These are phyloP conservation scores for Trichoderma sp. DNA, from an alignment of 2,329 filamentous ascomycete species.

Conservation along the genomic window DNA sequence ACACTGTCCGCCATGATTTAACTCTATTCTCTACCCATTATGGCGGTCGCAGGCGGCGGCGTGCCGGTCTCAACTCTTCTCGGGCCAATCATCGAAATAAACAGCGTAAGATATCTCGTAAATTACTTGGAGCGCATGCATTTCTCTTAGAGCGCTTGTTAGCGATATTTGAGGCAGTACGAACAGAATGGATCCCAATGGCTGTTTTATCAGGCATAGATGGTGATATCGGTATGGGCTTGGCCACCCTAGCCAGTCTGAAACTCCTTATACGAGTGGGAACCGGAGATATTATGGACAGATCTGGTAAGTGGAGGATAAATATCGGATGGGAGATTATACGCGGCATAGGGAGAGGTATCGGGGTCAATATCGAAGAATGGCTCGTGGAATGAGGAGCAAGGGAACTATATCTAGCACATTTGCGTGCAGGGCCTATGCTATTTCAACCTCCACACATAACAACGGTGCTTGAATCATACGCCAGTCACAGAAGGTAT, in stretches of 20 bases:
- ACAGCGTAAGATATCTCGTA: conserved; percentile 73
- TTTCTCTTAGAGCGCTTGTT: conserved; percentile 79
- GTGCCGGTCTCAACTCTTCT: conserved; percentile 49
- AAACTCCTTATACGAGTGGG: conserved; percentile 68
- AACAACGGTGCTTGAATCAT: neutral
- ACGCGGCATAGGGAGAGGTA: conserved; percentile 66
- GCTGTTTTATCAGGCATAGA: conserved; percentile 44
- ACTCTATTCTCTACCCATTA: conserved; percentile 75
- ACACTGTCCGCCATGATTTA: conserved; percentile 70
- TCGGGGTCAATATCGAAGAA: conserved; percentile 78
- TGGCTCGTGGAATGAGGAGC: conserved; percentile 65
- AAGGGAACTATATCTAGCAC: neutral
- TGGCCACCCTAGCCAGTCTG: conserved; percentile 73
- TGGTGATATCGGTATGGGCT: conserved; percentile 61
- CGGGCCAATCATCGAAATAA: conserved; percentile 46
- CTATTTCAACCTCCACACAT: neutral
- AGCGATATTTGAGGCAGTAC: conserved; percentile 71
- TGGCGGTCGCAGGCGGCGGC: conserved; percentile 52
- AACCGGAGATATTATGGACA: conserved; percentile 65
- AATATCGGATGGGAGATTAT: conserved; percentile 79
- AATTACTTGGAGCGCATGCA: conserved; percentile 73
- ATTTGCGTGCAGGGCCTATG: neutral
- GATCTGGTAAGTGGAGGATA: conserved; percentile 73
- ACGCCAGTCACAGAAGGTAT: neutral
- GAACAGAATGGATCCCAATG: conserved; percentile 53